A percentile compares a stretch with the other conserved stretches of the same genome.
These are phyloP conservation scores for Stachybotrys elegans DNA, from an alignment of 2,329 filamentous ascomycete genomes.

Conservation along the genomic window DNA sequence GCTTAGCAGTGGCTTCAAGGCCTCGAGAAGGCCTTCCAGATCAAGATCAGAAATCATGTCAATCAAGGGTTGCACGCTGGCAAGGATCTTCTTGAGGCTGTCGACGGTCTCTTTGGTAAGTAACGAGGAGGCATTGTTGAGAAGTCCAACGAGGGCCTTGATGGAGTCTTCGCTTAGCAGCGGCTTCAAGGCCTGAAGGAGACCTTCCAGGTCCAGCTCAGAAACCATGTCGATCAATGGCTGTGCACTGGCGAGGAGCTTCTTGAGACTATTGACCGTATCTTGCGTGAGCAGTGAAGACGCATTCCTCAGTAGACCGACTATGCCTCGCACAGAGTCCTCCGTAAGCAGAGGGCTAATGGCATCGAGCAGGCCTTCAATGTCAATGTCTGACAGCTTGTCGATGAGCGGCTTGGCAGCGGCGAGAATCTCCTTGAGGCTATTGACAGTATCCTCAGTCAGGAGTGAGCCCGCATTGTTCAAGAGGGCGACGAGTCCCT, in stretches of 20 bases:
- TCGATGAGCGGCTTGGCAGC: constrained; percentile 23
- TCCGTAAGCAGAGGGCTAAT: constrained; percentile 20
- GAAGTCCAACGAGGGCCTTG: constrained; percentile 17
- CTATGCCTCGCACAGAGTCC: constrained; percentile 19
- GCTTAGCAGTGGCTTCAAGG: constrained; percentile 27
- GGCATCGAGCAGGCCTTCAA: constrained; percentile 23
- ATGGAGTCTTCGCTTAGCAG: constrained; percentile 21
- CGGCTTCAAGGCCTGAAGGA: constrained; percentile 20
- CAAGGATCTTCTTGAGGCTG: constrained; percentile 18
- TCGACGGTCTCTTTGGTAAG: constrained; percentile 16
- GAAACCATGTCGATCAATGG: constrained; percentile 19
- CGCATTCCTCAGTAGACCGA: constrained; percentile 18
- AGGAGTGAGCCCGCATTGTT: constrained; percentile 24
- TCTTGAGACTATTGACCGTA: constrained; percentile 13
- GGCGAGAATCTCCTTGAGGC: constrained; percentile 13
- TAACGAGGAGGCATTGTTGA: constrained; percentile 18
- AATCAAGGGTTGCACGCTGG: constrained; percentile 24
- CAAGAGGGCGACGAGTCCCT: constrained; percentile 20
- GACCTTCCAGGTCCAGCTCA: constrained; percentile 27
- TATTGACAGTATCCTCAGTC: constrained; percentile 12
- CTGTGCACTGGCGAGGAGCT: constrained; percentile 13
- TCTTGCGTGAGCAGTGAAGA: constrained; percentile 16
- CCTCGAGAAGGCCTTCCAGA: constrained; percentile 21
- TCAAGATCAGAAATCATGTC: constrained; percentile 27
- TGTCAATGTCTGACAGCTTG: constrained; percentile 23